phyloP scores from a whole-genome alignment of 225 moss, liverwort and hornwort species.

The Anthoceros angustus region DNA sequence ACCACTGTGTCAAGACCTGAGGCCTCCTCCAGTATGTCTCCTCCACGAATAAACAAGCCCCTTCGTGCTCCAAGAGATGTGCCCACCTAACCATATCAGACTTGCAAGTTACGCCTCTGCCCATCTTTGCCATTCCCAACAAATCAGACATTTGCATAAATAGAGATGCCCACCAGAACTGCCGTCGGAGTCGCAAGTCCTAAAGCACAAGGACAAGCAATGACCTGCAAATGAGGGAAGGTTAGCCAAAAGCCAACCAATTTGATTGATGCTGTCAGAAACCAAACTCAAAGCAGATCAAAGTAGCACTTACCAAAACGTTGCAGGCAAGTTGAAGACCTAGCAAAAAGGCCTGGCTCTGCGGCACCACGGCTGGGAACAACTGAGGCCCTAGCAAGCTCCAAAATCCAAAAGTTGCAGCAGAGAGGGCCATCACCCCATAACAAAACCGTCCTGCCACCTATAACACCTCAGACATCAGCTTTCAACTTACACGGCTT shows the following conservation, averaged over 20 bases:
- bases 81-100: constrained; percentile 43
- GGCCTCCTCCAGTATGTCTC: constrained; percentile 82
- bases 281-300: neutral
- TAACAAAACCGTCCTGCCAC: constrained; percentile 97
- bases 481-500: too few relatives aligned
- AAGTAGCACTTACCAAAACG: constrained; percentile 44
- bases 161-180: constrained; percentile 58
- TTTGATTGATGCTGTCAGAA: neutral
- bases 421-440: constrained; percentile 92
- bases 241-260: neutral
- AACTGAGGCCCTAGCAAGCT: constrained; percentile 53
- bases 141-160: neutral
- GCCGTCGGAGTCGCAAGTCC: constrained; percentile 98
- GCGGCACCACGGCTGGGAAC: constrained; percentile 75
- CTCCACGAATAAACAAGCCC: constrained; percentile 89
- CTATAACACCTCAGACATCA: constrained; percentile 19
- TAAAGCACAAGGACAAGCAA: constrained; percentile 99
- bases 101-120: neutral
- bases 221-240: constrained; percentile 41
- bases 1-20: constrained; percentile 67
- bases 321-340: constrained; percentile 96
- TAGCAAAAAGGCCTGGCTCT: constrained; percentile 64
- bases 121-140: neutral
- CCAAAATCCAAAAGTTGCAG: constrained; percentile 93
- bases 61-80: constrained; percentile 93